phyloP scores from a whole-genome alignment of 257 asterid species.

The Avicennia marina region DNA sequence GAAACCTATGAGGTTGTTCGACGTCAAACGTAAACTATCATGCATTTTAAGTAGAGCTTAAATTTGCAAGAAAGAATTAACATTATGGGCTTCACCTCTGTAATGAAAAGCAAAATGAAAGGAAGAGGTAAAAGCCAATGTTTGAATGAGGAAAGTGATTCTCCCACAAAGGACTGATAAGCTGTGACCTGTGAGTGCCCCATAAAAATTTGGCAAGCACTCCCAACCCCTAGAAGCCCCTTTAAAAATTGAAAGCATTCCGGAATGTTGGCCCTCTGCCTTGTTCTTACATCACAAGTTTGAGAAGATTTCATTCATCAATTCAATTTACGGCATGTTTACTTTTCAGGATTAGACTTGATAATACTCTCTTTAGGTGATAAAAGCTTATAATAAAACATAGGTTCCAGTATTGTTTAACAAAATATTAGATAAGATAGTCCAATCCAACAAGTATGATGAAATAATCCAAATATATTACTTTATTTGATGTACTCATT shows the following conservation, averaged over 20 bases:
- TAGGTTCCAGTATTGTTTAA: no score
- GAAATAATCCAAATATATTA: no score
- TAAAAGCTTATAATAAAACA: no score
- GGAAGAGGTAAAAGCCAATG: neutral
- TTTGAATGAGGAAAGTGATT: conserved; percentile 1
- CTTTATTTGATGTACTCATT: no score
- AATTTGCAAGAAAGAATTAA: no score
- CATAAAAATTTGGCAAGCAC: conserved; percentile 7
- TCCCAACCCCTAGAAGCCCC: neutral
- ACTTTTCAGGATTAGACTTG: no score
- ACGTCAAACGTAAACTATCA: conserved; percentile 9
- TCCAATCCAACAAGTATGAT: no score
- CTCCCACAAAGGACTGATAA: conserved; percentile 21
- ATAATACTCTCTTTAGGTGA: no score
- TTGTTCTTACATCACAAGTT: conserved; percentile 16
- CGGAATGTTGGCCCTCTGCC: conserved; percentile 20
- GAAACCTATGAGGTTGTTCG: neutral
- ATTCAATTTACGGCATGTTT: no score
- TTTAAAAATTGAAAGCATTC: conserved; percentile 10
- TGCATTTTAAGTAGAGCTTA: no score
- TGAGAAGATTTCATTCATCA: neutral
- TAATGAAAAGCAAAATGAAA: conserved; percentile 4
- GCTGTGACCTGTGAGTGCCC: conserved; percentile 13
- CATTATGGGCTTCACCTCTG: neutral
- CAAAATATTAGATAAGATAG: no score